Evolutionary conservation across 768 basidiomycete species (phyloP).

Genomic region (Albatrellus ellisii): DNA sequence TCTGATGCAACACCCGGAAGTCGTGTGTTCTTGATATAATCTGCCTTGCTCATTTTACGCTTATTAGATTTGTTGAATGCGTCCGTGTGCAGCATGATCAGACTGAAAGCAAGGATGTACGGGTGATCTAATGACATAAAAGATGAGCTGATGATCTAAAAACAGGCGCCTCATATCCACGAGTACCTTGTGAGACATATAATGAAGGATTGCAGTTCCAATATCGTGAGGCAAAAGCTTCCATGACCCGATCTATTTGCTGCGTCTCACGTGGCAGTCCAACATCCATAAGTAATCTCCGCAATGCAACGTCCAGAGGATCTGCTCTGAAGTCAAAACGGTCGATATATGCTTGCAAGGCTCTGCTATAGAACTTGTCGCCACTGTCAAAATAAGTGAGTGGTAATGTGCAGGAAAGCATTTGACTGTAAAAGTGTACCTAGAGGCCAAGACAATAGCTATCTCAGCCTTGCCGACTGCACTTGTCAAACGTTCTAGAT

Average conservation of each 20-base stretch:
- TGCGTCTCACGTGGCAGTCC: slow-evolving; percentile 92
- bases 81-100: slow-evolving; percentile 98
- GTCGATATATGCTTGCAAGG: slow-evolving; percentile 59
- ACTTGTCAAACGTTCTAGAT: slow-evolving; percentile 48
- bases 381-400: slow-evolving; percentile 37
- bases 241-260: slow-evolving; percentile 95
- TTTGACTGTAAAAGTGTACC: slow-evolving; percentile 29
- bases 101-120: slow-evolving; percentile 91
- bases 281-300: slow-evolving; percentile 82
- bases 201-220: slow-evolving; percentile 69
- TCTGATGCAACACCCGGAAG: slow-evolving; percentile 75
- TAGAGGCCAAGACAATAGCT: slow-evolving; percentile 67
- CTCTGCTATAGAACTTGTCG: slow-evolving; percentile 54
- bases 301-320: slow-evolving; percentile 84
- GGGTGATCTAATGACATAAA: slow-evolving; percentile 62
- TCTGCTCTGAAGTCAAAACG: slow-evolving; percentile 69
- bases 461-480: slow-evolving; percentile 69
- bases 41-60: slow-evolving; percentile 91
- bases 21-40: slow-evolving; percentile 86
- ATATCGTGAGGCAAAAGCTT: slow-evolving; percentile 85
- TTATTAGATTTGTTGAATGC: slow-evolving; percentile 97
- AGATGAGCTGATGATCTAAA: neutral
- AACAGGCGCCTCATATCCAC: too few relatives aligned
- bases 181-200: slow-evolving; percentile 63
- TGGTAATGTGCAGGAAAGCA: slow-evolving; percentile 1